Evolutionary conservation across 1,284 basidiomycete genomes (phyloP), one percentile per base, ranked within the genome.

Genomic region (Xerocomus nothofagi): DNA sequence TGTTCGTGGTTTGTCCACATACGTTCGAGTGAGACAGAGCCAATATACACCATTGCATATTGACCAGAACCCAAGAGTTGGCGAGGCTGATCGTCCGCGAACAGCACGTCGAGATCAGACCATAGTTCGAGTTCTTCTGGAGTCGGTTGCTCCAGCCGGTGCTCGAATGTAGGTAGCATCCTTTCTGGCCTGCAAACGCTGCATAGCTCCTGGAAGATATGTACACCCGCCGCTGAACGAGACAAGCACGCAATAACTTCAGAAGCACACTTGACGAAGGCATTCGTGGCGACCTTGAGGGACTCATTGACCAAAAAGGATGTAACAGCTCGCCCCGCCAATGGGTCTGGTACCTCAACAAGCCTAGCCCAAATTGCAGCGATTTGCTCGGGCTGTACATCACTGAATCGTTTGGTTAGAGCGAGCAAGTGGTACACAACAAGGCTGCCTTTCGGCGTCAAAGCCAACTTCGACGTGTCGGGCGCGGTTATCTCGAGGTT

Each of bases 241-340:
- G 91, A 91, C 12, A 98, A 77, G 56, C 85, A 94, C 0, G 93
- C 88, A 24, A 96, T 82, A 44, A 95, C 84, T 55, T 87, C 86
- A 43, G 89, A 84, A 1, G 91, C 89, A 60, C 91, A 89, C 41
- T 75, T 76, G 50, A 95, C 81, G 64, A 93, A 96, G 10, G 84
- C 79, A 4, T 80, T 78, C 57, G 82, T 92, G 26, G 89, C 86
- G 37, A 93, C 85, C 68, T 88, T 90, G 48, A 89, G 84, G 0
- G 91, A 89, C 60, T 97, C 91, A 57, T 94, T 91, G 38, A 97
- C 77, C 4, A 97, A 72, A 69, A 94, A 97, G 39, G 87, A 82
- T 47, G 91, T 77, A 18, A 93, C 78, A 0, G 90, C 89, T 53
- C 86, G 86, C 0, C 88, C 89, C 58, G 94, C 94, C 14, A 78